Evolutionary conservation across 371 early-diverging fungal genomes (phyloP), one percentile per base, ranked within the genome.

Genomic region (Lichtheimia corymbifera): DNA sequence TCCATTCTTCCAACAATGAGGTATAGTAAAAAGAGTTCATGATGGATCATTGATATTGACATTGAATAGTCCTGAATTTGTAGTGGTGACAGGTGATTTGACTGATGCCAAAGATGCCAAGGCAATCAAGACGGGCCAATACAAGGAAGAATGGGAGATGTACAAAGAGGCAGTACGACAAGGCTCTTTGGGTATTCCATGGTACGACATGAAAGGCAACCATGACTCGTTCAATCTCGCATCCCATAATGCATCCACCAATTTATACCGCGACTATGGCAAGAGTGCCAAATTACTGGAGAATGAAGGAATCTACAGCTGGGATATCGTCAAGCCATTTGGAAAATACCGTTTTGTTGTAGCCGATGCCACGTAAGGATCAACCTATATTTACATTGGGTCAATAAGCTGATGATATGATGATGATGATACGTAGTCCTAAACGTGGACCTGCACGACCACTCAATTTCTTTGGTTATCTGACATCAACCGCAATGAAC

Each of bases 201-300:
- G 90, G 86, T 90, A 86, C 70, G 97, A 96, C 74, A 83, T 90
- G 68, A 82, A 95, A n/a, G 97, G 93, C 5, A 90, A 92, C 64
- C 92, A 93, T 66, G 93, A 93, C 61, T 88, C 89, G 66, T 95
- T 93, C 71, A 83, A 94, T 66, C 84, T 93, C 5, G 83, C 81
- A 15, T 80, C 77, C 13, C 87, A 82, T 76, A 62, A 81, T 27
- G 81, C 86, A 52, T 57, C 73, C 1, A 68, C 77, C 40, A 93
- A 94, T 69, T 76, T 85, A 58, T 94, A 76, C 65, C 69, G 68
- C 24, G 59, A 70, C 12, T 80, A 87, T 63, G 84, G 88, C 28
- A 56, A 68, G 35, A 77, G 87, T 79, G 15, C 70, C 59, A 45
- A 68, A 65, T 49, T 68, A 22, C 28, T 74, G 30, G 70, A 79